Evolutionary conservation across 495 filamentous ascomycete genomes (phyloP), one percentile per base, ranked within the genome.

Genomic region (Penicillium angulare): DNA sequence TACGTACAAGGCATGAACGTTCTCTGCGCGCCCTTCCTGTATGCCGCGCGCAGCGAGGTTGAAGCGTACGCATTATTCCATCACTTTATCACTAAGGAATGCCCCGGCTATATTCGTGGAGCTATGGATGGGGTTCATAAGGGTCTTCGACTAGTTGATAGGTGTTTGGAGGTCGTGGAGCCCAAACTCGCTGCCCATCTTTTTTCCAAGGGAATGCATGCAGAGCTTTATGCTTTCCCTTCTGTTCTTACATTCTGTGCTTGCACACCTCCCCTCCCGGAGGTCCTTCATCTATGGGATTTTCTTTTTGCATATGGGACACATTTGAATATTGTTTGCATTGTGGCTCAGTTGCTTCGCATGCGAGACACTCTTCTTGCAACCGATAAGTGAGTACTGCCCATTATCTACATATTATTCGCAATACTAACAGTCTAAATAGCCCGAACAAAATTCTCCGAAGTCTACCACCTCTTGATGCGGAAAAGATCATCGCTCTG

Each of bases 1-100:
- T 99, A 99, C 65, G 95, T 97, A 5, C 93, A 99, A 65, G 93
- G 93, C 49, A 97, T 98, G 93, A 98, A 97, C 63, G 92, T 97
- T n/a, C 81, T 98, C n/a, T 92, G 89, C 29, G 93, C 93, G 7
- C 95, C 93, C 0, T 97, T 99, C 59, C 79, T 97, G 34, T 99
- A 99, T 68, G 90, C 92, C 3, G 91, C 93, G 15, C 85, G 89
- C 52, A 95, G 89, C 59, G 93, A 99, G 67, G 88, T 90, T 0
- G 90, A 99, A 65, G 93, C 95, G 9, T 97, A 96, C 49, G 84
- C 88, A 22, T 84, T 90, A 8, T 97, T 99, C 65, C 83, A 95
- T 61, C 83, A 83, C 33, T 92, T 96, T 53, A 83, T 97, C 53
- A 93, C 90, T 7, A 77, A 78, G 29, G 92, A 97, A 71, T 90